Conservation (phyloP, 2,329 filamentous ascomycete genomes). For the Harringtonia aguacate region DNA sequence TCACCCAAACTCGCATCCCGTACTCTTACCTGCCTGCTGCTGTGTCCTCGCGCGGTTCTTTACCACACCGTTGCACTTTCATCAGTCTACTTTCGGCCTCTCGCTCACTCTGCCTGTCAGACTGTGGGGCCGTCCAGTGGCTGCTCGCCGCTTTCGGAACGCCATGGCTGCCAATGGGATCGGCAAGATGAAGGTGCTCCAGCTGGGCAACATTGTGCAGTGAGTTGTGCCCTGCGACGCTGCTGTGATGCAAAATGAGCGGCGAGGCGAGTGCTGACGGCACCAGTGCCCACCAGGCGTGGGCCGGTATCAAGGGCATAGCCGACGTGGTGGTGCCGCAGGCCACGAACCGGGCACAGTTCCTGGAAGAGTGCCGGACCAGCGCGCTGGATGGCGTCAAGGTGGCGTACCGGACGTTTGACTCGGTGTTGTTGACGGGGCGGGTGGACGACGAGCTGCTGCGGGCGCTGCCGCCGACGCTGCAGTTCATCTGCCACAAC, state of each 20-base stretch:
- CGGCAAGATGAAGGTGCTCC: constrained; percentile 40
- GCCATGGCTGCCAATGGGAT: too few relatives aligned
- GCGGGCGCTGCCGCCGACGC: constrained; percentile 36
- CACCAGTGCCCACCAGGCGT: constrained; percentile 52
- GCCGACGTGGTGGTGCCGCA: constrained; percentile 48
- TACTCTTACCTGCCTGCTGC: too few relatives aligned
- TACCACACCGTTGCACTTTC: too few relatives aligned
- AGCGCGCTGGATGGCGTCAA: constrained; percentile 10
- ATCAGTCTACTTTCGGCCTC: too few relatives aligned
- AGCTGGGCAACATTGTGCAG: constrained; percentile 54
- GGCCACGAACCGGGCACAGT: constrained; percentile 7
- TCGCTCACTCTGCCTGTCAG: too few relatives aligned
- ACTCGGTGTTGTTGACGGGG: constrained; percentile 54
- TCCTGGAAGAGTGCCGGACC: constrained; percentile 9
- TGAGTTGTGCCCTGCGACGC: constrained; percentile 27
- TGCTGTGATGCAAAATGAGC: neutral
- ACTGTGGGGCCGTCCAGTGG: too few relatives aligned
- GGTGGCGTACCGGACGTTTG: constrained; percentile 49
- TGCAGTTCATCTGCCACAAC: constrained; percentile 51
- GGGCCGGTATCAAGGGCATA: constrained; percentile 48
- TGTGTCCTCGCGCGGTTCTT: too few relatives aligned
- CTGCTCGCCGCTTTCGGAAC: neutral
- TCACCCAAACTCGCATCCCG: too few relatives aligned
- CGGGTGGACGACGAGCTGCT: constrained; percentile 62
- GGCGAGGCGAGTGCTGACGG: neutral